Evolutionary conservation across 768 basidiomycete species (phyloP), one percentile per base, ranked within the genome.

Genomic region (Boletus sp.): DNA sequence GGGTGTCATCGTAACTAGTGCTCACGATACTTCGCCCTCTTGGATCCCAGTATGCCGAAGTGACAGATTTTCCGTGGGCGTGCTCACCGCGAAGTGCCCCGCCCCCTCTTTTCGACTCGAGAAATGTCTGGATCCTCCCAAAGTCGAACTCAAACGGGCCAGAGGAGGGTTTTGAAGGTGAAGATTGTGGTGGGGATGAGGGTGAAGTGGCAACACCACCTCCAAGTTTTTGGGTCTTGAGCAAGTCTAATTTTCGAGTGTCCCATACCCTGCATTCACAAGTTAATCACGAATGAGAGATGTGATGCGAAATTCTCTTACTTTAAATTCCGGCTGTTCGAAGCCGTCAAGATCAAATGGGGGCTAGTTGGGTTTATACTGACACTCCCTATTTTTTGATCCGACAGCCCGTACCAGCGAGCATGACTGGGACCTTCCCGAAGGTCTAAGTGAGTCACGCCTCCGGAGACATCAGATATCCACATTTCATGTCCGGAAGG

Each of bases 11-110:
- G 59, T 93, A 93, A 66, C 85, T 85, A 5, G 91, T 93, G 68
- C 88, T 91, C 45, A 93, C 84, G 55, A 93, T 84, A 48, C 81
- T 77, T 27, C 87, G 80, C 4, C 91, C 91, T 53, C 85, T 76
- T 3, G 90, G 82, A 68, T 93, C 90, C 91, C 91, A 93, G 61
- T 87, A 92, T 0, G 88, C 91, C 15, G 91, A 84, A 57, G 85
- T 92, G 42, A 83, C 88, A 15, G 88, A 87, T 66, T 89, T 88
- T 53, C 81, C 79, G 63, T 93, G 91, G 14, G 67, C 68, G 77
- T 80, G 87, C 61, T 86, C 83, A 3, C 76, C 86, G 5, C 87
- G 83, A 29, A 90, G 70, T 19, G 73, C 71, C 0, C 81, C 77
- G 42, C 75, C 74, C 8, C 86, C 88, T 32, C 70, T 67, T 56